phyloP scores from a whole-genome alignment of 1,284 basidiomycete species.

The Sanghuangporus weigelae region DNA sequence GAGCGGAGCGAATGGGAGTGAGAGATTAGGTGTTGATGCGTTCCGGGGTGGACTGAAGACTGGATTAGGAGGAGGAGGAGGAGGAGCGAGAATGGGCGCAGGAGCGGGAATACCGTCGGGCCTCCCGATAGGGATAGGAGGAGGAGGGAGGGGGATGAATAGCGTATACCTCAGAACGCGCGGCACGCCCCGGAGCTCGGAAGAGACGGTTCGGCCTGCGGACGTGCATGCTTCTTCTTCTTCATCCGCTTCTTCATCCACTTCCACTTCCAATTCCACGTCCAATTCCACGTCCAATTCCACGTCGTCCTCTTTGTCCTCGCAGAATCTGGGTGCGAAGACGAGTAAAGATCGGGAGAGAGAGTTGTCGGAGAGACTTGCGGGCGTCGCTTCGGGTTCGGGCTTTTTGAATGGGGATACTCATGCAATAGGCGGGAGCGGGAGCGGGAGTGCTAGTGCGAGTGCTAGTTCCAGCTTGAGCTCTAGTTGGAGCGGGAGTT shows the following conservation, averaged over 20 bases:
- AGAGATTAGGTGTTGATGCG: too few species aligned
- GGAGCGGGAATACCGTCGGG: too few species aligned
- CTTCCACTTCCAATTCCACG: neutral
- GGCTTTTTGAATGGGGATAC: too few species aligned
- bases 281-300: neutral
- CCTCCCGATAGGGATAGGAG: too few species aligned
- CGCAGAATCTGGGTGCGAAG: too few species aligned
- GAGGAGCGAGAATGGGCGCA: neutral
- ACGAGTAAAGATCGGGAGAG: too few species aligned
- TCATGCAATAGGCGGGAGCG: neutral
- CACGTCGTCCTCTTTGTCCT: neutral
- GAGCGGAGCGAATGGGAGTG: too few species aligned
- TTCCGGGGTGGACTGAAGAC: neutral
- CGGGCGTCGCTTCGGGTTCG: neutral
- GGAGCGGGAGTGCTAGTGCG: neutral
- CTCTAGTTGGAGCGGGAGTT: neutral
- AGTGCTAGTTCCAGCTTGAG: neutral
- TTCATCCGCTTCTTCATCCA: neutral
- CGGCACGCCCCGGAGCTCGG: constrained; percentile 38
- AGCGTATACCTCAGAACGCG: constrained; percentile 18
- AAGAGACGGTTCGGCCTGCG: constrained; percentile 48
- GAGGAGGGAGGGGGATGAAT: neutral
- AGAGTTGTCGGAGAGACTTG: too few species aligned
- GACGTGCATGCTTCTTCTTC: neutral
- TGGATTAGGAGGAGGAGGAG: neutral